These are phyloP conservation scores for Rhizoctonia solani DNA, from an alignment of 1,284 basidiomycete genomes.

Conservation along the genomic window DNA sequence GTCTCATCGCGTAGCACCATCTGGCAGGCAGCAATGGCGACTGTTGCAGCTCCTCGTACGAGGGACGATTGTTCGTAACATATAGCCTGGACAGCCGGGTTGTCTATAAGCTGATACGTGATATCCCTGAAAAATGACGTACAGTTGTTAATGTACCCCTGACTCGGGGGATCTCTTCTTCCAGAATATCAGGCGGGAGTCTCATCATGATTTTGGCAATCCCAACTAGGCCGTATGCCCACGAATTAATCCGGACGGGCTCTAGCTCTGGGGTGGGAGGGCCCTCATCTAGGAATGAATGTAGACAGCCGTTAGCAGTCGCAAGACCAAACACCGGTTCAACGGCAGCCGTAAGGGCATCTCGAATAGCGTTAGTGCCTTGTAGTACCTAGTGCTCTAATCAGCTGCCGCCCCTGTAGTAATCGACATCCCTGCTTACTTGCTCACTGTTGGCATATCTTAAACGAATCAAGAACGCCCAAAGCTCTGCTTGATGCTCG, in stretches of 20 bases:
- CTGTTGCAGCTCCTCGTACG: slow-evolving; percentile 78
- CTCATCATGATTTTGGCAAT: slow-evolving; percentile 78
- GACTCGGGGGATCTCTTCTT: slow-evolving; percentile 79
- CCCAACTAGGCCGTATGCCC: slow-evolving; percentile 78
- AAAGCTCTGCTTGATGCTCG: slow-evolving; percentile 71
- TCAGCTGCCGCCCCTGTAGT: neutral
- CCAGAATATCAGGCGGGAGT: slow-evolving; percentile 76
- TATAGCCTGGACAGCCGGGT: slow-evolving; percentile 56
- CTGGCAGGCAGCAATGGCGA: slow-evolving; percentile 78
- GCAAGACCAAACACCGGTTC: slow-evolving; percentile 83
- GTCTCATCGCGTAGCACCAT: slow-evolving; percentile 77
- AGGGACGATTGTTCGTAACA: slow-evolving; percentile 72
- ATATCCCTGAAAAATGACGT: slow-evolving; percentile 43
- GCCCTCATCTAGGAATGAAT: slow-evolving; percentile 61
- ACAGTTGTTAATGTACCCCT: slow-evolving; percentile 69
- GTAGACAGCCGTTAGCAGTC: slow-evolving; percentile 71
- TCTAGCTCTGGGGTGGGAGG: slow-evolving; percentile 44
- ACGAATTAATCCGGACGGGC: slow-evolving; percentile 63
- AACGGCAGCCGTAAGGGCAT: slow-evolving; percentile 64
- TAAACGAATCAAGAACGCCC: slow-evolving; percentile 62
- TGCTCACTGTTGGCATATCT: slow-evolving; percentile 70
- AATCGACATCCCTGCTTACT: slow-evolving; percentile 50
- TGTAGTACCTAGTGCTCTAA: slow-evolving; percentile 62
- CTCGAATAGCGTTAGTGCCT: slow-evolving; percentile 76
- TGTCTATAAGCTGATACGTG: slow-evolving; percentile 10